Conservation (phyloP, 1,139 yeast species). For the Magnusiomyces suaveolens region DNA sequence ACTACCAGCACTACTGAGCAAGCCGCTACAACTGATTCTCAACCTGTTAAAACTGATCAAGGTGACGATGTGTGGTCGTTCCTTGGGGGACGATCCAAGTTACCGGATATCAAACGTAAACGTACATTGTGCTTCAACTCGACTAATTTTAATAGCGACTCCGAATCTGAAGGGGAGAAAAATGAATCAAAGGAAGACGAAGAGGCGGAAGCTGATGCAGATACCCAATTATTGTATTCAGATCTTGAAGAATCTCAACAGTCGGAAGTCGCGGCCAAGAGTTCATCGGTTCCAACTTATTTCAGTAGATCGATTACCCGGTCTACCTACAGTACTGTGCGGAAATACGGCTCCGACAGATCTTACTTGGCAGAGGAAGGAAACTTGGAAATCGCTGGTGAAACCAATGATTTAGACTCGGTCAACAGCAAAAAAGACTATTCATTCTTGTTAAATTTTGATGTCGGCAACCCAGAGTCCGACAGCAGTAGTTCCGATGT, state of each 20-base stretch:
- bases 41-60: not conserved
- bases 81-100: not conserved
- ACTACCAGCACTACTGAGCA: not conserved
- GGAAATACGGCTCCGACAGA: slow-evolving; percentile 10
- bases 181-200: slow-evolving; percentile 5
- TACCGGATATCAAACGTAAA: slow-evolving; percentile 4
- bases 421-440: no score
- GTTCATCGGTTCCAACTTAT: not conserved
- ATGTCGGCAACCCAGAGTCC: slow-evolving; percentile 9
- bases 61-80: not conserved
- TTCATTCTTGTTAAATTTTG: no score
- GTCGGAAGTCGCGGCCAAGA: not conserved
- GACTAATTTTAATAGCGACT: slow-evolving; percentile 7
- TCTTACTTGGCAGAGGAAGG: slow-evolving; percentile 9
- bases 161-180: slow-evolving; percentile 7
- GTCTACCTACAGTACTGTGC: slow-evolving; percentile 7
- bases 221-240: not conserved
- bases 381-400: not conserved
- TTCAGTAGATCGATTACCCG: slow-evolving; percentile 4
- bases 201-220: not conserved
- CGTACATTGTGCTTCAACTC: slow-evolving; percentile 7
- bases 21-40: not conserved
- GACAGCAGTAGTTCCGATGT: not conserved
- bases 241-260: not conserved
- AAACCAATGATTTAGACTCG: slow-evolving; percentile 4